Evolutionary conservation across 345 rosid genomes (phyloP).

Genomic region (Arabis hirsuta): DNA sequence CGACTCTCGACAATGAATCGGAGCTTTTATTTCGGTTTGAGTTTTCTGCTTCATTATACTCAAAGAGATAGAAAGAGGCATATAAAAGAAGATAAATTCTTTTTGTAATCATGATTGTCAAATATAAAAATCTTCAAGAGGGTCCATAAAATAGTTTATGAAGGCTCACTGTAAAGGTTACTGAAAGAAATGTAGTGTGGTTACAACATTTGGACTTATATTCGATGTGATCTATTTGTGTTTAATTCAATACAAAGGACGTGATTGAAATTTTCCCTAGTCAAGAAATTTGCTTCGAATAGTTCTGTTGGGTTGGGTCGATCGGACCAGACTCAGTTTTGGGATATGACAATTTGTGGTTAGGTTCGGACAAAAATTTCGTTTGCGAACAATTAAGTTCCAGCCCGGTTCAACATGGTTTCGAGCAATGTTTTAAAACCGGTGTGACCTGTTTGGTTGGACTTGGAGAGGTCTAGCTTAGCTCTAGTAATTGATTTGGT

Average conservation of each 20-base stretch:
- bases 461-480: no score
- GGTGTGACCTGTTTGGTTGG: no score
- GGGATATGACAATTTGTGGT: not conserved
- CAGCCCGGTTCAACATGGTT: no score
- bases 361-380: no score
- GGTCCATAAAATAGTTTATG: not conserved
- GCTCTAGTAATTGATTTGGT: no score
- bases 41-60: not conserved
- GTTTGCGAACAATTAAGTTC: no score
- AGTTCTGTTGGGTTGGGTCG: not conserved
- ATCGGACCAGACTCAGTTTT: not conserved
- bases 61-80: constrained; percentile 13
- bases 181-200: not conserved
- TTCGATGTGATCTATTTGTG: constrained; percentile 6
- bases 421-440: no score
- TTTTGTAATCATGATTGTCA: not conserved
- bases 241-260: not conserved
- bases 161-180: constrained; percentile 37
- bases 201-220: constrained; percentile 31
- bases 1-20: not conserved
- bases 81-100: constrained; percentile 8
- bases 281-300: not conserved
- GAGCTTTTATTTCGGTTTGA: constrained; percentile 15
- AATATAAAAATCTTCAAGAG: not conserved
- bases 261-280: not conserved